Evolutionary conservation across 805 yeast species (phyloP), one percentile per base, ranked within the genome.

Genomic region (Deakozyma indianensis): DNA sequence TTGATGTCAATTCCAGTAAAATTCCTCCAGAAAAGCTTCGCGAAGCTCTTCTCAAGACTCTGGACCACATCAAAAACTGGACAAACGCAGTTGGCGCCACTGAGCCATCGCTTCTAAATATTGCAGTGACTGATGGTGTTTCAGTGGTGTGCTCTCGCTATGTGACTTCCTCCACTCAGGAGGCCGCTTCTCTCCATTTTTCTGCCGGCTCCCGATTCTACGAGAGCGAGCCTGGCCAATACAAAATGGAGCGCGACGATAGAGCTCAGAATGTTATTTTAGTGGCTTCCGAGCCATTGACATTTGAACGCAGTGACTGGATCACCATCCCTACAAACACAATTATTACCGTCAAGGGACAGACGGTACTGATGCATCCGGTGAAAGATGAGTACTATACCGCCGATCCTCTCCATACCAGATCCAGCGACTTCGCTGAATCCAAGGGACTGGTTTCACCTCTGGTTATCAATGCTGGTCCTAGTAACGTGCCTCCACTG

Each of bases 271-370:
- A 86, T 61, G 90, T 92, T 16, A 81, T 90, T n/a, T 82, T 92
- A 80, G 92, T 92, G 43, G 95, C 98, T 1, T 82, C 94, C 16
- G 98, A 92, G 59, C 98, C 98, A 0, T 69, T 92, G 47, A 92
- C 98, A 0, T 92, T 92, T 61, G 97, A 92, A 65, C 68, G 98
- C 46, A 90, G 88, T 35, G 98, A 92, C 63, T 92, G 98, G 98
- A 83, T 90, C 44, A 80, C 96, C 2, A 94, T 92, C 0, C 97
- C 97, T 1, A 83, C 97, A 1, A 92, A 92, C 60, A 83, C 96
- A 2, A 67, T 81, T 1, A 61, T 92, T 15, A 83, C 95, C 0
- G 78, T 92, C 48, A 79, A 77, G 51, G 79, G 77, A 46, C 95
- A 88, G 60, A 85, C 94, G 1, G 92, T 92, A 2, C 67, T 92